These are phyloP conservation scores for Candida ulmi DNA, from an alignment of 805 yeast species.

Conservation along the genomic window DNA sequence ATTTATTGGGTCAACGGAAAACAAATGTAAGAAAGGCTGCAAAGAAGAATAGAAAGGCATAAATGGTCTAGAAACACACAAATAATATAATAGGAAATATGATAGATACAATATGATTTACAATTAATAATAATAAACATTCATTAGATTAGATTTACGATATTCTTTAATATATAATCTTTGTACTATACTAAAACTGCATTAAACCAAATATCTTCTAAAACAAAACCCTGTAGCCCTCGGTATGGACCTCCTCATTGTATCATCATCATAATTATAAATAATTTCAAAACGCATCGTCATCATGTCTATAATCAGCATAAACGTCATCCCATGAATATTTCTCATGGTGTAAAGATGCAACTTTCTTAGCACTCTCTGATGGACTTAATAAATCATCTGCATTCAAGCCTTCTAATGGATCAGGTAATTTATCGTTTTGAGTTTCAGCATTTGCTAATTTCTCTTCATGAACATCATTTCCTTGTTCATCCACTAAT, in stretches of 20 bases:
- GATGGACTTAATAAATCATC: conserved; percentile 19
- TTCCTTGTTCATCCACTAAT: conserved; percentile 18
- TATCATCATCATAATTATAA: conserved; percentile 1
- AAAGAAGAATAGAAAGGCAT: no score
- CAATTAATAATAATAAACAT: no score
- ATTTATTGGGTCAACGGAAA: no score
- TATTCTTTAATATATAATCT: no score
- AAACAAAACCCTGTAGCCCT: background rate
- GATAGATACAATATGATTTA: no score
- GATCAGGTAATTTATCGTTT: conserved; percentile 19
- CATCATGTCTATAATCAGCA: conserved; percentile 23
- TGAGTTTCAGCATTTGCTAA: conserved; percentile 4
- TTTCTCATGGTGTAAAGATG: conserved; percentile 11
- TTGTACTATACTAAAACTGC: no score
- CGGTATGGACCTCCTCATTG: no score
- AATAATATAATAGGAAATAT: no score
- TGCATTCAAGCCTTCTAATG: conserved; percentile 17
- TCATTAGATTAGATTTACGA: no score
- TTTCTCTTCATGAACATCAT: conserved; percentile 18
- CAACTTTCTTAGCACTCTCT: conserved; percentile 18
- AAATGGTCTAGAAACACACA: no score
- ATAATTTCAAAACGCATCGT: conserved; percentile 15
- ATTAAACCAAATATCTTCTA: no score
- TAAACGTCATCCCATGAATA: conserved; percentile 26
- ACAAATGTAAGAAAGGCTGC: no score